These are phyloP conservation scores for Rosa lucieae DNA, from an alignment of 306 rosid species.

Conservation along the genomic window DNA sequence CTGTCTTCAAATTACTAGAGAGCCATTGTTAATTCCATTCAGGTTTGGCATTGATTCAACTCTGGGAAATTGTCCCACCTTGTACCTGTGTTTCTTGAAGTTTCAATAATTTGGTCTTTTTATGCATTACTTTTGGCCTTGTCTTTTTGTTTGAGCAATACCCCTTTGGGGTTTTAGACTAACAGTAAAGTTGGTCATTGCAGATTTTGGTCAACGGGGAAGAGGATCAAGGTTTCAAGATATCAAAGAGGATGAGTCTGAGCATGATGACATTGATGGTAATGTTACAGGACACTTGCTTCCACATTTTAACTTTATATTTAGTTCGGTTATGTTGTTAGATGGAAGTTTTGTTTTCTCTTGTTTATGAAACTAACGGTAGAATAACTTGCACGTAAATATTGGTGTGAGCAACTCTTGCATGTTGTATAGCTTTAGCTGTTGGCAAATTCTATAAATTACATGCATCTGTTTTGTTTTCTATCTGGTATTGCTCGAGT, in stretches of 20 bases:
- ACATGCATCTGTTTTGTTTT: no score
- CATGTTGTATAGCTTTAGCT: no score
- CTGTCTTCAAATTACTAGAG: slow-evolving; percentile 80
- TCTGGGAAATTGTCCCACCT: not conserved
- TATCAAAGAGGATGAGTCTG: slow-evolving; percentile 30
- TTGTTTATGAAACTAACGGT: no score
- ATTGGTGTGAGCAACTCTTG: no score
- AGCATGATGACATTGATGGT: slow-evolving; percentile 43
- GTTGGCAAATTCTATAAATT: no score
- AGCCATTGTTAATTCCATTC: slow-evolving; percentile 76
- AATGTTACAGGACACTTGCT: slow-evolving; percentile 16
- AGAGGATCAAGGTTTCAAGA: slow-evolving; percentile 32
- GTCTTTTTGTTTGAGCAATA: not conserved
- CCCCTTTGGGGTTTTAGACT: slow-evolving; percentile 13
- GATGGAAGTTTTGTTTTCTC: no score
- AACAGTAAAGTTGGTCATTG: slow-evolving; percentile 8
- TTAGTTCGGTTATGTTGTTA: not conserved
- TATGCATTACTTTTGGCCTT: not conserved
- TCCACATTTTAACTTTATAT: not conserved
- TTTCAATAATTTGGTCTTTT: not conserved
- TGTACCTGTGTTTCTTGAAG: not conserved
- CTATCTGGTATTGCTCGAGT: no score
- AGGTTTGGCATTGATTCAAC: slow-evolving; percentile 37
- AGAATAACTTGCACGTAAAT: no score
- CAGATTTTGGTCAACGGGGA: slow-evolving; percentile 31